Evolutionary conservation across 805 yeast genomes (phyloP).

Genomic region (Kluyveromyces lactis): DNA sequence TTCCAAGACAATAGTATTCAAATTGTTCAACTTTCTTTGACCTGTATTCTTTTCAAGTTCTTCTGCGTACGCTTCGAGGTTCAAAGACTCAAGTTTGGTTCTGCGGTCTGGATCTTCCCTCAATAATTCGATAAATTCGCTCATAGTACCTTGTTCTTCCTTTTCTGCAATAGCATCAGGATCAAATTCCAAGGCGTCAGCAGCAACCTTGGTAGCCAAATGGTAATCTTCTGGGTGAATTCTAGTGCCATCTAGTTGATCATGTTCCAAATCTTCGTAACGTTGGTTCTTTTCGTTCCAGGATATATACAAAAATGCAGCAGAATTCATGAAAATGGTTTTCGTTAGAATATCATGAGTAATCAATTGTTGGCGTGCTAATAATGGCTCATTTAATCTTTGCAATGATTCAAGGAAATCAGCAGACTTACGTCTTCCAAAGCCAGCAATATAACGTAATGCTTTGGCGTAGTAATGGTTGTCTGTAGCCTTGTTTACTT

Average conservation of each 20-base stretch:
- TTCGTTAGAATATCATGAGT: constrained; percentile 73
- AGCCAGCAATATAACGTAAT: constrained; percentile 76
- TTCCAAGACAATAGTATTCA: constrained; percentile 42
- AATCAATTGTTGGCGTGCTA: constrained; percentile 82
- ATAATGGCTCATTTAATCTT: constrained; percentile 37
- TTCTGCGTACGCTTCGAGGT: constrained; percentile 85
- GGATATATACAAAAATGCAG: constrained; percentile 79
- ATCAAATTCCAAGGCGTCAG: constrained; percentile 92
- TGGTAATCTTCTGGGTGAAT: constrained; percentile 98
- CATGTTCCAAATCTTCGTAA: constrained; percentile 51
- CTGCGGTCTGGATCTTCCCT: constrained; percentile 69
- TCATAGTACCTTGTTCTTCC: constrained; percentile 33
- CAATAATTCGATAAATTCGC: constrained; percentile 32
- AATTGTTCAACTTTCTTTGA: constrained; percentile 27
- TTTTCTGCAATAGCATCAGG: constrained; percentile 81
- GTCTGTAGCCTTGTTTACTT: constrained; percentile 82
- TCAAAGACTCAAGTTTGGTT: constrained; percentile 77
- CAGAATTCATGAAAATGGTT: constrained; percentile 81
- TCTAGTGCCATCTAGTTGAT: constrained; percentile 85
- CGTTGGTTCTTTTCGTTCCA: constrained; percentile 40
- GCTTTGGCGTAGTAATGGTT: constrained; percentile 55
- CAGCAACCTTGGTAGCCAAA: constrained; percentile 93
- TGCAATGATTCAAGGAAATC: constrained; percentile 79
- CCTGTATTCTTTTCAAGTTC: constrained; percentile 57
- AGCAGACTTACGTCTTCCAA: constrained; percentile 92